A percentile compares a stretch with the other conserved stretches of the same genome.
phyloP scores from a whole-genome alignment of 345 rosid species.

The Populus tremula region DNA sequence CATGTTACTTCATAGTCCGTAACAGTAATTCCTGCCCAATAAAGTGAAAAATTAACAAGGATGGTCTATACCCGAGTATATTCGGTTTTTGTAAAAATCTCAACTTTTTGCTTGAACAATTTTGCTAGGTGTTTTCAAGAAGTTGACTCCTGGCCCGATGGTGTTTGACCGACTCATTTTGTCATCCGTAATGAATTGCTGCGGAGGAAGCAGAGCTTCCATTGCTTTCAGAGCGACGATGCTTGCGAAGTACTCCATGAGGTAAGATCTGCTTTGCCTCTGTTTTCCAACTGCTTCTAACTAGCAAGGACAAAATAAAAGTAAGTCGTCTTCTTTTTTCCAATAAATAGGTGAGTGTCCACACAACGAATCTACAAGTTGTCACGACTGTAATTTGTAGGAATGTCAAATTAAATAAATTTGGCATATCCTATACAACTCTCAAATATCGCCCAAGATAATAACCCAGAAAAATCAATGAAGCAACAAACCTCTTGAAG shows the following conservation, averaged over 20 bases:
- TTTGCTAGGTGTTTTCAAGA: conserved; percentile 96
- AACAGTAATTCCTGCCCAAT: conserved; percentile 8
- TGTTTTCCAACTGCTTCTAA: conserved; percentile 57
- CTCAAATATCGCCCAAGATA: not conserved
- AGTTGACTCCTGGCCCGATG: conserved; percentile 93
- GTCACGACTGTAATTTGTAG: not conserved
- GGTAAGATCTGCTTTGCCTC: conserved; percentile 91
- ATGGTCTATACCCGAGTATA: conserved; percentile 66
- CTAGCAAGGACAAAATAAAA: conserved; percentile 37
- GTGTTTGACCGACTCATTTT: conserved; percentile 62
- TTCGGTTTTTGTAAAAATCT: conserved; percentile 93
- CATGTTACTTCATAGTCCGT: conserved; percentile 13
- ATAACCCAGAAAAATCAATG: not conserved
- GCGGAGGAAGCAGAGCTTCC: conserved; percentile 88
- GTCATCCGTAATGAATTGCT: conserved; percentile 86
- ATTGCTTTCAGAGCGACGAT: conserved; percentile 84
- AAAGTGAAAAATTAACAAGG: not conserved
- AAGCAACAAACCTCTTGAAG: conserved; percentile 71
- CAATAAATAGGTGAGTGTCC: not conserved
- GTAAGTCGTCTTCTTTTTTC: not conserved
- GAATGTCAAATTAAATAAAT: not conserved
- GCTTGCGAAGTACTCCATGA: conserved; percentile 68
- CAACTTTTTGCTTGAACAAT: conserved; percentile 95
- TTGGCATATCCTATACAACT: not conserved
- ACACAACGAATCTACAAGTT: conserved; percentile 2